Evolutionary conservation across 2,329 filamentous ascomycete genomes (phyloP), one percentile per base, ranked within the genome.

Genomic region (Aspergillus sp.): DNA sequence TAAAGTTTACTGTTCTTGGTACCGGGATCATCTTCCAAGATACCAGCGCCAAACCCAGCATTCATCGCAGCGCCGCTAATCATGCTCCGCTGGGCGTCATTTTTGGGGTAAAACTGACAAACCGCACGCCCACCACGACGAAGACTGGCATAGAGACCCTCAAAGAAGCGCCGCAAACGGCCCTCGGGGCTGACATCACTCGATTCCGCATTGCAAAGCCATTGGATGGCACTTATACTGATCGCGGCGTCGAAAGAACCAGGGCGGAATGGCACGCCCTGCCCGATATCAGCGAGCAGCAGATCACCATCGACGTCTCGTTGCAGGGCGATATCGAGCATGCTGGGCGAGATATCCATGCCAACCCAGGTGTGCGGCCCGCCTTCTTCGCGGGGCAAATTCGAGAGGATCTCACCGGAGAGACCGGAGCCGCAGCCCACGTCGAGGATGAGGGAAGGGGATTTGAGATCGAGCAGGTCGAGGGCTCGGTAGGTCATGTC

Each of bases 1-100:
- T 98, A 98, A n/a, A 94, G 75, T 75, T 98, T 98, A 56, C 85
- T 82, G 63, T 90, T 96, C 77, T 98, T 98, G 34, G 93, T 98
- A 39, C 89, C 91, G 0, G 87, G 87, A 65, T 97, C 91, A 68
- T 98, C 93, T 68, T 97, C 91, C 42, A 98, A 73, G 32, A 98
- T 78, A 71, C 93, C 93, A 0, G 93, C 93, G 42, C 93, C 91
- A 60, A 98, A 98, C 0, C 93, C 93, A 1, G 93, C 93, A 62
- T 86, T 89, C 51, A 97, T 85, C 0, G 93, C 93, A 0, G 93
- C 93, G 49, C 80, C 78, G 44, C 84, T 88, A 56, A 98, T 94
- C 90, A 98, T 95, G 61, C 79, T 82, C 61, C 90, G 81, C 72
- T 98, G 93, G 52, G 80, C 76, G 57, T 94, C 86, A 65, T 98